Conservation (phyloP, 208 protist genomes). For the Leishmania braziliensis region DNA sequence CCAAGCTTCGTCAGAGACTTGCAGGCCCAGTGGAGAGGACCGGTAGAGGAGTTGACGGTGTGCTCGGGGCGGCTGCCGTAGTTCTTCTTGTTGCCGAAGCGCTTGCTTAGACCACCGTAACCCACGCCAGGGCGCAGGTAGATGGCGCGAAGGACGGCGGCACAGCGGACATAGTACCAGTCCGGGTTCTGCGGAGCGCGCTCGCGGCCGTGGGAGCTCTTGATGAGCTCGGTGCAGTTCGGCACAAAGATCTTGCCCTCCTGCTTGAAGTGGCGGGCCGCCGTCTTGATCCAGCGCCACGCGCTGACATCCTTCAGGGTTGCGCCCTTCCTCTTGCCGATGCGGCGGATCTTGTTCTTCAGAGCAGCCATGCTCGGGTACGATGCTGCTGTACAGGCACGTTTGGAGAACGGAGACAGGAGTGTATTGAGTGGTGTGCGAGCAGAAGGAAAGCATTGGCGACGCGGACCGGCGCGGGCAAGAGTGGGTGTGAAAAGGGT, state of each 20-base stretch:
- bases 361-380: constrained; percentile 45
- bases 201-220: constrained; percentile 96
- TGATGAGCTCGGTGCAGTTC: constrained; percentile 97
- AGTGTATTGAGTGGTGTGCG: neutral
- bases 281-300: constrained; percentile 95
- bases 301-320: constrained; percentile 95
- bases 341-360: constrained; percentile 83
- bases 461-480: neutral
- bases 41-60: constrained; percentile 78
- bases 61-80: constrained; percentile 89
- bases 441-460: neutral
- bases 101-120: constrained; percentile 93
- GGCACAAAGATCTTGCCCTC: constrained; percentile 94
- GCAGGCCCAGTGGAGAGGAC: constrained; percentile 94
- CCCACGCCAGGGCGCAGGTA: constrained; percentile 96
- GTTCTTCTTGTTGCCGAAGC: constrained; percentile 94
- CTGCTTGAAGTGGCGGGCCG: constrained; percentile 96
- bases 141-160: constrained; percentile 96
- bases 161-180: constrained; percentile 98
- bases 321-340: constrained; percentile 90
- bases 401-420: neutral
- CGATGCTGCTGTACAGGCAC: neutral
- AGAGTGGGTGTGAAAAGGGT: neutral
- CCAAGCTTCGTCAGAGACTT: constrained; percentile 94
- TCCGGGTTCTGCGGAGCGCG: constrained; percentile 96